A percentile compares a stretch with the other conserved stretches of the same genome.
Conservation (phyloP, 2,329 filamentous ascomycete species). For the Clarireedia hainanense region DNA sequence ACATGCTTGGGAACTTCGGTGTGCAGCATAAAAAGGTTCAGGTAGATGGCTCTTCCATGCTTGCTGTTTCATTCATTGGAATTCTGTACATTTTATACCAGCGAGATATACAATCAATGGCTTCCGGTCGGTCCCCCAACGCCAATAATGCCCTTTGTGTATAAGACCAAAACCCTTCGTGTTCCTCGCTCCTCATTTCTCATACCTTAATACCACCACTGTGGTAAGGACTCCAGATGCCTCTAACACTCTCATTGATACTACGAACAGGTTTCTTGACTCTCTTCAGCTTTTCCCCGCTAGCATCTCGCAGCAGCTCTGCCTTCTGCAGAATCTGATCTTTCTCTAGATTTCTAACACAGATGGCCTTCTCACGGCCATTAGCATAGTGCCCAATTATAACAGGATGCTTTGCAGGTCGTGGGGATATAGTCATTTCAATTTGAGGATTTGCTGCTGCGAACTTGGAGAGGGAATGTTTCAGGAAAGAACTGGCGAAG, state of each 20-base stretch:
- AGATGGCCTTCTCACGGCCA: constrained; percentile 75
- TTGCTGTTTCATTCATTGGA: no score
- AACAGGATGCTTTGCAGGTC: constrained; percentile 82
- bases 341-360: constrained; percentile 77
- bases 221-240: constrained; percentile 65
- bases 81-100: no score
- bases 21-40: no score
- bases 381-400: constrained; percentile 91
- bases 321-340: constrained; percentile 77
- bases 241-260: constrained; percentile 58
- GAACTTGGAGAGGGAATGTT: constrained; percentile 67
- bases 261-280: constrained; percentile 57
- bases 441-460: constrained; percentile 76
- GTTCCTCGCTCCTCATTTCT: not conserved
- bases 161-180: constrained; percentile 12
- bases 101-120: not conserved
- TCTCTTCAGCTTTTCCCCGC: constrained; percentile 63
- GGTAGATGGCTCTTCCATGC: no score
- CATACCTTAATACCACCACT: constrained; percentile 36
- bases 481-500: constrained; percentile 65
- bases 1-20: no score
- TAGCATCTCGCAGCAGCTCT: constrained; percentile 63
- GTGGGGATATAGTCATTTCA: constrained; percentile 85
- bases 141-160: constrained; percentile 18
- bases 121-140: constrained; percentile 12